Evolutionary conservation across 139 green algal genomes (phyloP).

Genomic region (Eudorina sp.): DNA sequence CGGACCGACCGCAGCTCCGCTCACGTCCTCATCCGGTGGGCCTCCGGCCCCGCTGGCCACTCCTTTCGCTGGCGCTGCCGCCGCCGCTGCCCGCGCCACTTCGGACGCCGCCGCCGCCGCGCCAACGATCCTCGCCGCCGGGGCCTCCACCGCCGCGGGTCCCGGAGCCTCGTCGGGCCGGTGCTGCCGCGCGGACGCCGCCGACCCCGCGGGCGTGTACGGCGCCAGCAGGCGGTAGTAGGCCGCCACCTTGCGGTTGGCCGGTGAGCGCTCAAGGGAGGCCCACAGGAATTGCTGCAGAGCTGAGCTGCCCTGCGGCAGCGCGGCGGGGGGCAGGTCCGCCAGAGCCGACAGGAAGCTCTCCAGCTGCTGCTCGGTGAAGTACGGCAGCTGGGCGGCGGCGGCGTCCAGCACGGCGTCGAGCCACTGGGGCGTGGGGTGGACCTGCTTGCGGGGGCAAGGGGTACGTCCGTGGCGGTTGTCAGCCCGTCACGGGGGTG

Average conservation of each 20-base stretch:
- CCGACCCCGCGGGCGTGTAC: too few relatives aligned
- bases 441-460: neutral
- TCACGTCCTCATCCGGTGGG: too few relatives aligned
- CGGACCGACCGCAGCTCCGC: too few relatives aligned
- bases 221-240: slow-evolving; percentile 33
- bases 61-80: neutral
- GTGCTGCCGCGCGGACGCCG: too few relatives aligned
- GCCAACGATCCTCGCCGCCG: too few relatives aligned
- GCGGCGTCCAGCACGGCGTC: slow-evolving; percentile 15
- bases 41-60: too few relatives aligned
- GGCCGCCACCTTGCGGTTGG: slow-evolving; percentile 28
- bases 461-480: neutral
- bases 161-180: too few relatives aligned
- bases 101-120: neutral
- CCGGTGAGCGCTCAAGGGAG: neutral
- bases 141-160: too few relatives aligned
- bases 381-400: neutral
- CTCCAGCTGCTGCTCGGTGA: slow-evolving; percentile 43
- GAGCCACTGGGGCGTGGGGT: slow-evolving; percentile 16
- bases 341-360: slow-evolving; percentile 11
- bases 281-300: slow-evolving; percentile 11
- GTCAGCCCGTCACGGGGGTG: too few relatives aligned
- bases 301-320: neutral
- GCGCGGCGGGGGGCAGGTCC: neutral
- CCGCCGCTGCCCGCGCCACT: neutral